Conservation (phyloP, 2,329 filamentous ascomycete species). For the Phialophora macrospora region DNA sequence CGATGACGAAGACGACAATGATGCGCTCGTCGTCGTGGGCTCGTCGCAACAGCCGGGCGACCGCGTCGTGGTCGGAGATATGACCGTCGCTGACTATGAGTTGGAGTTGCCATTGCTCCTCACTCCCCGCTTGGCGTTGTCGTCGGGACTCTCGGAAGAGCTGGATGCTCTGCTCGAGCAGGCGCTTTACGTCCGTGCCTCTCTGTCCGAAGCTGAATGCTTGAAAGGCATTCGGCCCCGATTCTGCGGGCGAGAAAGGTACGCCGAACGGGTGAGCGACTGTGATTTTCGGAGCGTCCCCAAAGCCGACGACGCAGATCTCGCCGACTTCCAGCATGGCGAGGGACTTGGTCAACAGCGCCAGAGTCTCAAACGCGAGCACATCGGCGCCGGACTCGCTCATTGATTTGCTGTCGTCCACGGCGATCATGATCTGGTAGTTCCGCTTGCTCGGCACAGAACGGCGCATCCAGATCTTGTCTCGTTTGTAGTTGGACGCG, state of each 20-base stretch:
- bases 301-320: conserved; percentile 89
- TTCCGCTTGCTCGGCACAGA: conserved; percentile 88
- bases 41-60: conserved; percentile 80
- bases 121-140: conserved; percentile 56
- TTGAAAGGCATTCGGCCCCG: conserved; percentile 81
- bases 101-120: conserved; percentile 92
- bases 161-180: conserved; percentile 78
- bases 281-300: conserved; percentile 70
- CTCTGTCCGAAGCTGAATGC: conserved; percentile 84
- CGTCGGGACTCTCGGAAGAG: conserved; percentile 76
- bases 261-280: conserved; percentile 84
- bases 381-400: conserved; percentile 75
- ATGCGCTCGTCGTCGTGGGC: conserved; percentile 85
- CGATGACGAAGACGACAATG: conserved; percentile 97
- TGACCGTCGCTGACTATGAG: conserved; percentile 93
- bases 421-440: conserved; percentile 96
- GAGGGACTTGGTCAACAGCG: conserved; percentile 84
- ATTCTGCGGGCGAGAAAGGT: conserved; percentile 74
- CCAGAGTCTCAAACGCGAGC: conserved; percentile 90
- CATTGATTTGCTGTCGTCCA: conserved; percentile 96
- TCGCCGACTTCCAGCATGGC: conserved; percentile 94
- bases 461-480: conserved; percentile 99
- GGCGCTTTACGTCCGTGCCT: conserved; percentile 79
- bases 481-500: conserved; percentile 94
- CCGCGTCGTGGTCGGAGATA: conserved; percentile 84